Evolutionary conservation across 2,329 filamentous ascomycete genomes (phyloP).

Genomic region (Scortechinia acanthostroma): DNA sequence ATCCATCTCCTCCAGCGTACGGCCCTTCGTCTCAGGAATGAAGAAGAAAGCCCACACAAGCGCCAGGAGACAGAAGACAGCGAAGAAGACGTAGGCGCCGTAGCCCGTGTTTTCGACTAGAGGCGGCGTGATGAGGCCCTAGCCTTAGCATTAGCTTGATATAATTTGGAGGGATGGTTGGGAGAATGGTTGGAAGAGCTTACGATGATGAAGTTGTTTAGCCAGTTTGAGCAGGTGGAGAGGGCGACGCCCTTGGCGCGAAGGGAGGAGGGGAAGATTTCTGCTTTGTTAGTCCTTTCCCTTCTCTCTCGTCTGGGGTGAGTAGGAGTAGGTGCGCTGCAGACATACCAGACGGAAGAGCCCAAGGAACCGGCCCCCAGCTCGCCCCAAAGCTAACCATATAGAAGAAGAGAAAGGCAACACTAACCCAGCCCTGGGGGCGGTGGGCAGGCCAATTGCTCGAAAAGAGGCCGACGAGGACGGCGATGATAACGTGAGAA

Average conservation of each 20-base stretch:
- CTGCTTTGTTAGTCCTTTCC: conserved; percentile 20
- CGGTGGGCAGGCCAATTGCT: conserved; percentile 39
- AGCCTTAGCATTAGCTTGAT: neutral
- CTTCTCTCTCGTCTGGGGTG: conserved; percentile 3
- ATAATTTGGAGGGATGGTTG: neutral
- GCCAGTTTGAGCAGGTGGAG: conserved; percentile 49
- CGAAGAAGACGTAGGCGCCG: conserved; percentile 52
- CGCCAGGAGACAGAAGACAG: conserved; percentile 49
- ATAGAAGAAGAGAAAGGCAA: conserved; percentile 45
- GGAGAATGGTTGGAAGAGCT: conserved; percentile 8
- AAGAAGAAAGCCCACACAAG: conserved; percentile 17
- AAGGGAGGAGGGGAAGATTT: conserved; percentile 55
- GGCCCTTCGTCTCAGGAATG: conserved; percentile 47
- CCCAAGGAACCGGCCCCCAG: conserved; percentile 45
- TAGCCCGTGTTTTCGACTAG: conserved; percentile 39
- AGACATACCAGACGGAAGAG: conserved; percentile 19
- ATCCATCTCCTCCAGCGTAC: conserved; percentile 22
- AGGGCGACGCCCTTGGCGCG: conserved; percentile 58
- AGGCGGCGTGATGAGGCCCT: conserved; percentile 47
- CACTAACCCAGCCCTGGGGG: conserved; percentile 42
- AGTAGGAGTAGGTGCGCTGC: conserved; percentile 8
- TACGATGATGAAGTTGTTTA: conserved; percentile 55
- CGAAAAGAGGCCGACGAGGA: conserved; percentile 42
- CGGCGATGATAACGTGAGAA: conserved; percentile 38
- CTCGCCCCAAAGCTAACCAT: conserved; percentile 51